Evolutionary conservation across 441 rosid genomes (phyloP).

Genomic region (Eutrema salsugineum): DNA sequence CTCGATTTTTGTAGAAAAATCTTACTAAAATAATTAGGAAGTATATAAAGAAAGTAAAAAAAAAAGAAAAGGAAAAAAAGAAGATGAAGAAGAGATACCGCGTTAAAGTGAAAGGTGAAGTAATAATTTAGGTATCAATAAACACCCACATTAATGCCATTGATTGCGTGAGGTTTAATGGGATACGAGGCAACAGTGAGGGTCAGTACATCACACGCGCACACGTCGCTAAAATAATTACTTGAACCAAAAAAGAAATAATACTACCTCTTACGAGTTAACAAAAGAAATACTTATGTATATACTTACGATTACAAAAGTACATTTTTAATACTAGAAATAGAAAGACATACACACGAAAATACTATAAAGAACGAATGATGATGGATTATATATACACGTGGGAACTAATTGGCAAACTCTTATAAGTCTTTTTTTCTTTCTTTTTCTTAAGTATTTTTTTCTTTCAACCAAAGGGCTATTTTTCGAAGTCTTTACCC

Average conservation of each 20-base stretch:
- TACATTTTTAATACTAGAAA: not conserved
- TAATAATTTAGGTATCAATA: not conserved
- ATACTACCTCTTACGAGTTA: not conserved
- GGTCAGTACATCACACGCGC: conserved; percentile 15
- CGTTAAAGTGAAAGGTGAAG: conserved; percentile 14
- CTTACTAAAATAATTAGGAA: too few species aligned
- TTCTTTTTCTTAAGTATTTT: too few species aligned
- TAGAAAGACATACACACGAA: not conserved
- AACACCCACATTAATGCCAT: conserved; percentile 20
- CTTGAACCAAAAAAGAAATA: too few species aligned
- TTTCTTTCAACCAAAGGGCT: too few species aligned
- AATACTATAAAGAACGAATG: conserved; percentile 3
- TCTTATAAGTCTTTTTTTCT: not conserved
- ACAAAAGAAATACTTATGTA: not conserved
- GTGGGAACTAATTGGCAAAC: conserved; percentile 15
- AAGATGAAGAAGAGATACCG: not conserved
- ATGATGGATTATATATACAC: not conserved
- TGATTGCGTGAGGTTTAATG: conserved; percentile 31
- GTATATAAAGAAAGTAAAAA: not conserved
- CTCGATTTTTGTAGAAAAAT: too few species aligned
- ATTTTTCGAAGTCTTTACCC: too few species aligned
- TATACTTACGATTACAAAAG: not conserved
- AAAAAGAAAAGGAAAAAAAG: not conserved
- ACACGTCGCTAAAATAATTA: conserved; percentile 1
- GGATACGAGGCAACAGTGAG: conserved; percentile 15